Evolutionary conservation across 2,329 filamentous ascomycete species (phyloP), one percentile per base, ranked within the genome.

Genomic region (Onygena corvina): DNA sequence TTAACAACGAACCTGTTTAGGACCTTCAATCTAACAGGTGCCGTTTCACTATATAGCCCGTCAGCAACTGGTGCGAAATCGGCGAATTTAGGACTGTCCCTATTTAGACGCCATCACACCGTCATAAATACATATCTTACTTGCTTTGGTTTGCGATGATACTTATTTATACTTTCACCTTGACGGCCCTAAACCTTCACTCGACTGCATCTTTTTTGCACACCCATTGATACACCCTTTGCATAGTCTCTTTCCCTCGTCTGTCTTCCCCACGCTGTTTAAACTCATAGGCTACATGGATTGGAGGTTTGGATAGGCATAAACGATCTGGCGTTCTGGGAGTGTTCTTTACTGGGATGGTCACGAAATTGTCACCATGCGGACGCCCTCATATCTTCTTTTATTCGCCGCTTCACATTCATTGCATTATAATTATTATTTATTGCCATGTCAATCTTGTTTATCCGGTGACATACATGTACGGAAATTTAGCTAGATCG

Each of bases 21-120:
- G 23, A 4, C 33, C 16, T 21, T n/a, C 30, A 20, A n/a, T n/a
- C 12, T 23, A 27, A 49, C 33, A 46, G 18, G 14, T 21, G 51
- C 31, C 51, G 14, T 27, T 18, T 31, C 18, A 21, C 16, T 34
- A 34, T 40, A 29, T 48, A 82, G 78, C 76, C 77, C 51, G 71
- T 85, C 49, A 83, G 75, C 54, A 72, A 79, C 58, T 85, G 81
- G 81, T 85, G 81, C 59, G 75, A 81, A n/a, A 45, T 52, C 7
- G 53, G 53, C 16, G 18, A 52, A 18, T 47, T 53, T 29, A 49
- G 11, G 1, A 48, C 52, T 4, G 16, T 23, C 2, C 38, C 38
- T 14, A 25, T 42, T 20, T 27, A 25, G 38, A 42, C 9, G 21
- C 38, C 14, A 40, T 40, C n/a, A 12, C 16, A 9, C 4, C 9